Percentiles rank a stretch among this genome's conserved stretches.
phyloP scores from a whole-genome alignment of 768 basidiomycete species.

The Boletus subparvulus region DNA sequence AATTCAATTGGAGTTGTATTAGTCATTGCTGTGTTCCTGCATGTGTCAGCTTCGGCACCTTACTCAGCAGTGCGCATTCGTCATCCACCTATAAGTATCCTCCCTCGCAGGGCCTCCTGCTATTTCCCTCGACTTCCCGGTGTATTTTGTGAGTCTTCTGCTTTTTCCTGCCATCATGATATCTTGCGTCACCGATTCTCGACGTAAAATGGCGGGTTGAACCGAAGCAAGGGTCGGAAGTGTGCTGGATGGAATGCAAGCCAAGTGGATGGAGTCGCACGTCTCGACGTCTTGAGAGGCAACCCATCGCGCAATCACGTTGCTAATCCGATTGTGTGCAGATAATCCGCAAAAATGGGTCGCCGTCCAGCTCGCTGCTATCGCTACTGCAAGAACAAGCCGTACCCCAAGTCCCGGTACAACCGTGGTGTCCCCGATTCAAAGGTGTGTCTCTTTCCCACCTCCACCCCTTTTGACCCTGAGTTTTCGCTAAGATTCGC shows the following conservation, averaged over 20 bases:
- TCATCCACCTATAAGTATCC: conserved; percentile 19
- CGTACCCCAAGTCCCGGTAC: conserved; percentile 92
- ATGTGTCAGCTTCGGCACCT: background rate
- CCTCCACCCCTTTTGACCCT: background rate
- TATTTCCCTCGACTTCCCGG: conserved; percentile 9
- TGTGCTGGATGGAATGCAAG: conserved; percentile 13
- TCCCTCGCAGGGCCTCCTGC: background rate
- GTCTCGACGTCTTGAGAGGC: background rate
- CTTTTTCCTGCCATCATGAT: background rate
- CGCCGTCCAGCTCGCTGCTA: conserved; percentile 98
- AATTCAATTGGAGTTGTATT: no score
- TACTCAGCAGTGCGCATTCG: conserved; percentile 24
- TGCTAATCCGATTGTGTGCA: conserved; percentile 10
- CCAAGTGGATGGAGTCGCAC: conserved; percentile 11
- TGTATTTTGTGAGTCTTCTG: conserved; percentile 24
- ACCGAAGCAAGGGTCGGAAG: background rate
- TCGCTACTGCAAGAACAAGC: conserved; percentile 99
- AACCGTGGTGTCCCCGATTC: conserved; percentile 98
- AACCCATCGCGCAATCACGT: background rate
- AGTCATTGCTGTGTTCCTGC: no score
- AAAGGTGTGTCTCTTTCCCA: conserved; percentile 52
- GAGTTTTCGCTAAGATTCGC: conserved; percentile 62
- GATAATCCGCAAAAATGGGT: conserved; percentile 61
- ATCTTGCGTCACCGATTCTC: background rate
- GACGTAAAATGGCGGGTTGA: background rate